phyloP scores from a whole-genome alignment of 208 protist genomes.

The Wallacemonas sp. region DNA sequence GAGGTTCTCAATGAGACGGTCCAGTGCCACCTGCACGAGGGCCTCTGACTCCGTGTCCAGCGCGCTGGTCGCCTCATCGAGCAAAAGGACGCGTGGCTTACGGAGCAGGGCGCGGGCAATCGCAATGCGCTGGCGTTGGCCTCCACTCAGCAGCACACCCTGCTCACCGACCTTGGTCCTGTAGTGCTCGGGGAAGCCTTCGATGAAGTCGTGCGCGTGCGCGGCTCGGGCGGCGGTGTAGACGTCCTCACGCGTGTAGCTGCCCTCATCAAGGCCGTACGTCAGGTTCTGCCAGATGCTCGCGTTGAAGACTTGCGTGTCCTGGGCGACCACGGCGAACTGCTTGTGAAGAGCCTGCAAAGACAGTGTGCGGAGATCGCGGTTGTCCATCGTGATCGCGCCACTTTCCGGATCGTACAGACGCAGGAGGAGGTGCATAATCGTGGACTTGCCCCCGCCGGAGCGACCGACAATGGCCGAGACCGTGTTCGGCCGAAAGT shows the following conservation, averaged over 20 bases:
- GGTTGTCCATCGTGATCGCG: conserved; percentile 61
- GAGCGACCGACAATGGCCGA: conserved; percentile 52
- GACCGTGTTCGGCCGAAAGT: conserved; percentile 23
- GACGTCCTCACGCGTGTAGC: conserved; percentile 42
- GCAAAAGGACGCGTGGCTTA: conserved; percentile 63
- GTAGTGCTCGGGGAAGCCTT: conserved; percentile 42
- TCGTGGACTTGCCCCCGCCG: conserved; percentile 58
- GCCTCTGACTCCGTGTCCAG: conserved; percentile 53
- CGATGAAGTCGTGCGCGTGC: conserved; percentile 58
- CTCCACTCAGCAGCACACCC: conserved; percentile 74
- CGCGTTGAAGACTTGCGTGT: conserved; percentile 77
- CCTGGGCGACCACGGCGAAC: conserved; percentile 80
- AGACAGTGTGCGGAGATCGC: conserved; percentile 42
- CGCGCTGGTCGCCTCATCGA: conserved; percentile 50
- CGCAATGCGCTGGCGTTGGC: conserved; percentile 80
- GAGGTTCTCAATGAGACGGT: neutral
- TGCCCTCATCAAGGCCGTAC: conserved; percentile 41
- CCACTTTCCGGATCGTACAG: conserved; percentile 77
- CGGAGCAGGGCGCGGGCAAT: conserved; percentile 81
- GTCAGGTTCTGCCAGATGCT: conserved; percentile 80
- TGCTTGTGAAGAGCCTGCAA: conserved; percentile 45
- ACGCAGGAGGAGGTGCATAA: conserved; percentile 58
- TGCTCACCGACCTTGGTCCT: conserved; percentile 80
- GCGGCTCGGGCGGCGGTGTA: conserved; percentile 43
- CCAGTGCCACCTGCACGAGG: conserved; percentile 25